Base-by-base conservation (phyloP, 164 flowering plant genomes). In the Vitis rupestris region DNA sequence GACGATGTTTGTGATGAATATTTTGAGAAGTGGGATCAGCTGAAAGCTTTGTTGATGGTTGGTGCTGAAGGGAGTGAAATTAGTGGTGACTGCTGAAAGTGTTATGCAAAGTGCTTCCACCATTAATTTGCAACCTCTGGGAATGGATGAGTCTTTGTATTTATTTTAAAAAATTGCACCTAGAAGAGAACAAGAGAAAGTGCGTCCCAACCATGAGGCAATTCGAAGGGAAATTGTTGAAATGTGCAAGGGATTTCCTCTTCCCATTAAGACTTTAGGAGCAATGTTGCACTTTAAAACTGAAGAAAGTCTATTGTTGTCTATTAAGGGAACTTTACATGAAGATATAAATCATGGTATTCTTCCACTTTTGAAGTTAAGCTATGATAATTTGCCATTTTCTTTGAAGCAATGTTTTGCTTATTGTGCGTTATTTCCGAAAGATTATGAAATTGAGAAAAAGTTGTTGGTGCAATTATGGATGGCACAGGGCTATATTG, bases 401-500 rank as follows among this genome's bases (percentile, higher is more conserved):
- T 0, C 4, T 15, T 52, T 52, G 55, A 52, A 15, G 13, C 55
- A 52, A 15, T 52, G 55, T 6, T 52, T 52, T 52, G 55, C 55
- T 9, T 52, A 8, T 52, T 52, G 0, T 15, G 13, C 55, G 0
- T 11, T 52, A 52, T 52, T 52, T 15, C 55, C 55, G 13, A 10
- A 52, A 52, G 13, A 15, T 8, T 15, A 52, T 52, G 8, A 15
- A 52, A 52, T 15, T 52, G 14, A 15, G 2, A 13, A 30, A 13
- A 10, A 62, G 10, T 2, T 37, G 64, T 2, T 62, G 9, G 17
- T 62, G 2, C 50, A 37, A n/a, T 50, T 62, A 47, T 62, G 64
- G 64, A 62, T 62, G 64, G 64, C 64, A 4, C 50, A 62, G 16
- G 64, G 64, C 44, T 62, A 37, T n/a, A 31, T 62, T n/a, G 49